Evolutionary conservation across 257 asterid species (phyloP), one percentile per base, ranked within the genome.

Genomic region (Nemophila menziesii): DNA sequence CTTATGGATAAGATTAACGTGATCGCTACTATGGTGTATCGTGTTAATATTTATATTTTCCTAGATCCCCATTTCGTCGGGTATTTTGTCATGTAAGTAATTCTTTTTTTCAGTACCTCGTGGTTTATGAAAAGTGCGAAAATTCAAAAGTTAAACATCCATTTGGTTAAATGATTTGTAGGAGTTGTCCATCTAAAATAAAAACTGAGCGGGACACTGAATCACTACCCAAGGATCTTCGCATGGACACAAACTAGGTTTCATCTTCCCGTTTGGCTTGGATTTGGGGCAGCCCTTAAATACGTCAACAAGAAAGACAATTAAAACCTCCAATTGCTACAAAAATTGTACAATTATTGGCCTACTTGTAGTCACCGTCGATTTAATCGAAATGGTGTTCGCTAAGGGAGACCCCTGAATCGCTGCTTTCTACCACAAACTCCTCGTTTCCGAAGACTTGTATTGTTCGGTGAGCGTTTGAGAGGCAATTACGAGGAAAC

Each of bases 161-260:
- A n/a, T n/a, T n/a, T 39, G 79, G 79, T n/a, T 58, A 69, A n/a
- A 68, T 72, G 75, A 72, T 67, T 50, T 67, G 67, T 14, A 75
- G 79, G 3, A 72, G 79, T 46, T 72, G 79, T 16, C 79, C 79
- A 41, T 63, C 79, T 21, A 67, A 68, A 43, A 48, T 75, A 22
- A 72, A 72, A 46, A 71, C 72, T 16, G 60, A 67, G 42, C 75
- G 69, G 10, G 79, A 75, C 41, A 72, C 67, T 26, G 79, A 64
- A 54, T 54, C 75, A 20, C 79, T 72, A 16, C 48, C 79, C 79
- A 7, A 67, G 79, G 79, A 72, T 72, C 48, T 72, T 72, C 24
- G 79, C 79, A 11, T 72, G 79, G 79, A 72, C 79, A 0, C 79
- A 72, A 54, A 72, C 79, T 1, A n/a, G n/a, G n/a, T n/a, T n/a